Base-by-base conservation (phyloP, 225 moss, liverwort and hornwort genomes). In the Ulota crispa region DNA sequence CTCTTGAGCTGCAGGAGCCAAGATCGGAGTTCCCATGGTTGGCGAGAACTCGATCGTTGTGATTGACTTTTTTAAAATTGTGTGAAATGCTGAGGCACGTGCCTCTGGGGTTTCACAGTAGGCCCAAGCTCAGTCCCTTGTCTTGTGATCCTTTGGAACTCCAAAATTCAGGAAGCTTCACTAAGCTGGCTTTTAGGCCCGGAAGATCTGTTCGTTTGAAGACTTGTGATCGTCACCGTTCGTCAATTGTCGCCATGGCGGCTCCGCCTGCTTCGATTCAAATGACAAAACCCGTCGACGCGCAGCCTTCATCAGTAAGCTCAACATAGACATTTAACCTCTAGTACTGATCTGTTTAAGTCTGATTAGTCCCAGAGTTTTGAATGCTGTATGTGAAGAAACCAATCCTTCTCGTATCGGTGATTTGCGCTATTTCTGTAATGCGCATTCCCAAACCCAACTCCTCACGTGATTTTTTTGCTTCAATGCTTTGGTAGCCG, bases 81-180 rank as follows among this genome's bases (percentile, higher is more conserved):
- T 74, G 56, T 64, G 83, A 81, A 78, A 88, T 88, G 88, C 70
- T 86, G 54, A 56, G 72, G 73, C 83, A 83, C 47, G 65, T 77
- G 24, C 65, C 64, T 56, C 81, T 78, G 42, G 81, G 59, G 32
- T 72, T 74, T 64, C 77, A 66, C 36, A 81, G 57, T 64, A 42
- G 69, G 80, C 64, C 72, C 20, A 77, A 86, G 84, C 43, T 78
- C 28, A 67, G 67, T 81, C 41, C 31, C 34, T 39, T 75, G 41
- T 61, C 41, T n/a, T 72, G 62, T 54, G 60, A 56, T 45, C 75
- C 41, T 53, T 24, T 36, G 50, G 68, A 64, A 68, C 32, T 37
- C 34, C 81, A 60, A 30, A 70, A 12, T 52, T 76, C 76, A 32
- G 3, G 68, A 16, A 45, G 64, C 11, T 70, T 83, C 18, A 42